Conservation (phyloP, 306 rosid genomes). For the Pyrus betulifolia region DNA sequence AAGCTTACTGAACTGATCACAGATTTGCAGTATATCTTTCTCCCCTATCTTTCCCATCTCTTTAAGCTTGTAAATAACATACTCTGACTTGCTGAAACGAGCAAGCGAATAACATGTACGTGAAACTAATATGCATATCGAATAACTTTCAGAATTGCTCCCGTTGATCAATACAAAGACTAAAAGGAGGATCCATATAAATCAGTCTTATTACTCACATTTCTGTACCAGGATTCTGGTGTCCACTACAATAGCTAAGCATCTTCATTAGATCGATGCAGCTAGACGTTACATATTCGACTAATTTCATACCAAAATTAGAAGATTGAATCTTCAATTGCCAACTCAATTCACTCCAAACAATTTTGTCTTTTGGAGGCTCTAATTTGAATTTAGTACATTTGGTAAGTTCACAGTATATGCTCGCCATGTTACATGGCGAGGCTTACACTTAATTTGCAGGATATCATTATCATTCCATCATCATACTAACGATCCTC, state of each 20-base stretch:
- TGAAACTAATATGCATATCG: not conserved
- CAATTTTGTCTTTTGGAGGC: not conserved
- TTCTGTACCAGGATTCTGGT: not conserved
- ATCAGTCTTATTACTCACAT: not conserved
- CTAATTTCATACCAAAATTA: not conserved
- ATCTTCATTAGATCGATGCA: not conserved
- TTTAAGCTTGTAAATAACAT: constrained; percentile 70
- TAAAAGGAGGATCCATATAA: not conserved
- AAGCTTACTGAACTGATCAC: constrained; percentile 58
- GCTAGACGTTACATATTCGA: not conserved
- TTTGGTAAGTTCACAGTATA: no score
- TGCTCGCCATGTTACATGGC: no score
- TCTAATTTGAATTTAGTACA: not conserved
- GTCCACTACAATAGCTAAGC: not conserved
- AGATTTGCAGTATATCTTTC: constrained; percentile 55
- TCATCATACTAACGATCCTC: no score
- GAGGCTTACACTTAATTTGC: no score
- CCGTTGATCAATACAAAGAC: not conserved
- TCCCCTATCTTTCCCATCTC: constrained; percentile 84
- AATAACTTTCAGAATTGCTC: not conserved
- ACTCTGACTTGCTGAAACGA: constrained; percentile 67
- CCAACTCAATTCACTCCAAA: not conserved
- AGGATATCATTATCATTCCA: no score
- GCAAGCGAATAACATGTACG: not conserved
- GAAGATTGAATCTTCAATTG: not conserved